Base-by-base conservation (phyloP, 768 basidiomycete genomes). In the Hericium rajendrae region DNA sequence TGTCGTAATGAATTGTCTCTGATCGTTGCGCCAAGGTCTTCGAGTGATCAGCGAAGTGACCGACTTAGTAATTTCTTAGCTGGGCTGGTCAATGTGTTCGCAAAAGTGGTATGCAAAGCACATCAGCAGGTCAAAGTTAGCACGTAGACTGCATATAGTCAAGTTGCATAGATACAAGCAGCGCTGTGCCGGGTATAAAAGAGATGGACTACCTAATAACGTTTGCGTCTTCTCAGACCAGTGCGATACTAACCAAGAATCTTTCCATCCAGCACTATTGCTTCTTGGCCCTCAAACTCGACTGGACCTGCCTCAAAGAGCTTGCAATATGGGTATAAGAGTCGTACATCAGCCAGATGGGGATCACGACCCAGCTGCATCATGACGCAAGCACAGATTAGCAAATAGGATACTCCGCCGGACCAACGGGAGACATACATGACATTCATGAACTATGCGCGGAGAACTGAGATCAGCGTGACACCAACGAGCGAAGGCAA, bases 331-430 rank as follows among this genome's bases (percentile, higher is more conserved):
- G 78, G 3, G 72, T 72, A 60, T 90, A 93, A 0, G 91, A 90
- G 65, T 91, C 85, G 61, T 74, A 73, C 85, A 94, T 86, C 58
- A 93, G 74, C 73, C 78, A 80, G 20, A 91, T 55, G 2, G 91
- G 91, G 60, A 91, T 76, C 50, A 81, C 65, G 28, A 93, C 89
- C 91, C 91, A 93, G 56, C 89, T 91, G 64, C 38, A 39, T 38
- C 22, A 8, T 22, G 22, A 22, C 22, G 22, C 22, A 22, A 22
- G 55, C 38, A 32, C 41, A 18, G 20, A 9, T n/a, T 16, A n/a
- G 43, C 32, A n/a, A 10, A 46, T 6, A 46, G n/a, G 5, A 6
- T 18, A 15, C 12, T 16, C 16, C 41, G 20, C 6, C 13, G n/a
- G 18, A 2, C 5, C 20, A 50, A 24, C 38, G 40, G 26, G 38